phyloP scores from a whole-genome alignment of 768 basidiomycete genomes.

The Boletus huronensis region DNA sequence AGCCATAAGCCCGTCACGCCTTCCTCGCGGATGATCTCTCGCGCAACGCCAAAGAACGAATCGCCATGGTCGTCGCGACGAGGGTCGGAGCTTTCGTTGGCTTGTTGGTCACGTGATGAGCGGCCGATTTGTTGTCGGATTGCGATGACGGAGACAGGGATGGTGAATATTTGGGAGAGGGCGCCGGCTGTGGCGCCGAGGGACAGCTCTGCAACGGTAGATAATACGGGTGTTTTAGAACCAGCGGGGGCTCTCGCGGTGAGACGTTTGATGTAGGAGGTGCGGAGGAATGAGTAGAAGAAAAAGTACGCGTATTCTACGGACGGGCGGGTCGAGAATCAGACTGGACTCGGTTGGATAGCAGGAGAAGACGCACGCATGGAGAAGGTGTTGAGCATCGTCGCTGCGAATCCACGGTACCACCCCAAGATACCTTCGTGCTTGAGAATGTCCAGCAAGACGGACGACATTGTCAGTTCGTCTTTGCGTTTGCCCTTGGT shows the following conservation, averaged over 20 bases:
- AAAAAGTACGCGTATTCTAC: constrained; percentile 99
- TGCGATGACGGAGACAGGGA: constrained; percentile 96
- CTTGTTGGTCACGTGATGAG: constrained; percentile 11
- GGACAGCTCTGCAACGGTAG: constrained; percentile 75
- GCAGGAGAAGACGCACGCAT: constrained; percentile 55
- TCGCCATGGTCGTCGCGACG: constrained; percentile 42
- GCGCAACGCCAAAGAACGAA: constrained; percentile 75
- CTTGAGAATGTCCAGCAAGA: constrained; percentile 68
- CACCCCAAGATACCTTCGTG: constrained; percentile 80
- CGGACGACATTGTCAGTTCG: constrained; percentile 52
- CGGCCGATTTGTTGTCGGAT: constrained; percentile 92
- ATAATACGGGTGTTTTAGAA: constrained; percentile 58
- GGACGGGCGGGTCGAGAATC: background rate
- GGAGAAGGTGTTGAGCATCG: constrained; percentile 98
- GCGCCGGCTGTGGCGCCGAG: constrained; percentile 92
- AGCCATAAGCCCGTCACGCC: constrained; percentile 89
- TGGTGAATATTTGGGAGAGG: constrained; percentile 96
- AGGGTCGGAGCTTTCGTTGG: background rate
- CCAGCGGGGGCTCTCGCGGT: constrained; percentile 56
- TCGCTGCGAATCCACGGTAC: constrained; percentile 92
- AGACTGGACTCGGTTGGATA: background rate
- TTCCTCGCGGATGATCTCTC: constrained; percentile 86
- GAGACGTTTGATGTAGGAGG: constrained; percentile 73
- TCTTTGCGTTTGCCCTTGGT: constrained; percentile 51
- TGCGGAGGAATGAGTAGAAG: constrained; percentile 92